Base-by-base conservation (phyloP, 495 filamentous ascomycete genomes). In the Annulohypoxylon bovei region DNA sequence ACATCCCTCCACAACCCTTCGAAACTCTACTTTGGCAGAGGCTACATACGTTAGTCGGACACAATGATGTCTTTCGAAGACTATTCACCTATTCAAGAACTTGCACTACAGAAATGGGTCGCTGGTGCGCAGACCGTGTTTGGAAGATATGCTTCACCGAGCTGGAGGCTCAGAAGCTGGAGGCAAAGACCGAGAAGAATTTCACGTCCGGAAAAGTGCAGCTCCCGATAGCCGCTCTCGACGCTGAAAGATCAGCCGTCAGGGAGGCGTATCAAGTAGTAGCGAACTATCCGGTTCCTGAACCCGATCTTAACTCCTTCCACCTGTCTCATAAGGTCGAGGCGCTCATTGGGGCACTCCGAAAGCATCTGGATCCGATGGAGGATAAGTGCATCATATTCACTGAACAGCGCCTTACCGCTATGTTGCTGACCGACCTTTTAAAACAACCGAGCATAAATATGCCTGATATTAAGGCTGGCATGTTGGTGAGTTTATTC, bases 111-210 rank as follows among this genome's bases (percentile, higher is more conserved):
- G 87, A 97, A 67, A 81, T 98, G 9, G 94, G 95, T 6, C 77
- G 82, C 23, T 99, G 95, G 95, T 92, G 90, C 68, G 86, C 93
- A n/a, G 95, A 99, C 76, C 81, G 86, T 25, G 86, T 91, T 42
- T 97, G 95, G 93, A 78, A 81, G 23, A 85, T 91, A 50, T 88
- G 88, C n/a, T 80, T 98, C 6, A 81, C 81, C 0, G 89, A 93
- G 25, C 85, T 89, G 5, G 85, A 93, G 59, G 71, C 86, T 0
- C 83, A 84, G 4, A 93, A 88, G 67, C 75, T 93, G 6, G 87
- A 91, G 60, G 79, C 85, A 59, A 81, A 83, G 69, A 80, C 85
- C 54, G 81, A 90, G 65, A 78, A 84, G 39, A 74, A 78, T 39
- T 77, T 80, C 11, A 62, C 23, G 25, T 74, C 55, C 46, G 75